Base-by-base conservation (phyloP, 306 rosid species). In the Quercus glauca region DNA sequence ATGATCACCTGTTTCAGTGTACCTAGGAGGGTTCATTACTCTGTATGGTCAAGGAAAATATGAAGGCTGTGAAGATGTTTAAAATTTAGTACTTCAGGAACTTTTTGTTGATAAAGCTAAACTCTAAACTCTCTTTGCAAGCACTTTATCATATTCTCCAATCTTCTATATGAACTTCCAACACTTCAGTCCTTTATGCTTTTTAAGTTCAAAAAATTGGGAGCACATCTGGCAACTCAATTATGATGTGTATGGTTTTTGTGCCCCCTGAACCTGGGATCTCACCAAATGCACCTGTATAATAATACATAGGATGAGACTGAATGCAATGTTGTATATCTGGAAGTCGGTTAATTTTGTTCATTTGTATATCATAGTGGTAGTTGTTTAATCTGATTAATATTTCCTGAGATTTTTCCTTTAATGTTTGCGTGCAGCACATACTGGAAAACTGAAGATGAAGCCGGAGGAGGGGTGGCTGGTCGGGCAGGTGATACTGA, bases 401-500 rank as follows among this genome's bases (percentile, higher is more conserved):
- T 71, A 58, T 67, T 33, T 78, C 35, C 75, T 45, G 49, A 75
- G 68, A 57, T 58, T 26, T 29, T 53, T 74, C 53, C 75, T 68
- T 80, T 55, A 65, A 49, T 82, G 68, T 43, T 41, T 74, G 69
- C 7, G 20, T 78, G 82, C 97, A 92, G 97, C 84, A 79, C 89
- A 59, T 90, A 81, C 81, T 94, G 98, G 98, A 94, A 88, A 86
- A 58, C 80, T 0, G 97, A 94, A 20, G 98, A 94, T 65, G 98
- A 94, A 45, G 88, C 79, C 0, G 97, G 92, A 41, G 45, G 45
- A 74, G 98, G 85, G 63, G 82, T 94, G 81, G 97, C 87, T 87
- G 97, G 92, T 77, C 89, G 92, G 59, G 94, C 83, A 70, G 96
- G 97, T 57, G 98, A 92, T 23, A 79, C 89, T 0, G 97, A 92